Evolutionary conservation across 257 asterid genomes (phyloP).

Genomic region (Solanum neorickii): DNA sequence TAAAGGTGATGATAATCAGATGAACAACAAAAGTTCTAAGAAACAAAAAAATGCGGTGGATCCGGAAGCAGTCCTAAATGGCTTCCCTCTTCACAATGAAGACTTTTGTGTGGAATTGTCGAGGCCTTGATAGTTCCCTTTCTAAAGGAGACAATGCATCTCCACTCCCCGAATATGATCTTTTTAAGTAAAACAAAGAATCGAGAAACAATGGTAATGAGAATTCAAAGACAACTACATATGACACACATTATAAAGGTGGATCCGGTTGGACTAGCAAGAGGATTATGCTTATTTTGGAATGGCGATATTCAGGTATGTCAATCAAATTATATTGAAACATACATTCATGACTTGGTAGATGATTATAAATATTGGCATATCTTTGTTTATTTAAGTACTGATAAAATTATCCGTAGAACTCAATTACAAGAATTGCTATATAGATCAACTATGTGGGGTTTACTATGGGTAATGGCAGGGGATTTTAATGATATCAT

Average conservation of each 20-base stretch:
- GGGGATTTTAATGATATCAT: neutral
- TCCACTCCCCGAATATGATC: too few relatives aligned
- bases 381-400: too few relatives aligned
- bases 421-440: neutral
- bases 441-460: neutral
- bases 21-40: too few relatives aligned
- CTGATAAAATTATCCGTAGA: neutral
- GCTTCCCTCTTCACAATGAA: too few relatives aligned
- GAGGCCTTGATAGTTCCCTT: too few relatives aligned
- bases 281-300: neutral
- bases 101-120: too few relatives aligned
- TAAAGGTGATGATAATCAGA: too few relatives aligned
- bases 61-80: too few relatives aligned
- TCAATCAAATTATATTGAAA: neutral
- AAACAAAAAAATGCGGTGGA: too few relatives aligned
- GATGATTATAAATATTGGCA: neutral
- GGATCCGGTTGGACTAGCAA: neutral
- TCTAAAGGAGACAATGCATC: too few relatives aligned
- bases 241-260: neutral
- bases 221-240: neutral
- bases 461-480: neutral
- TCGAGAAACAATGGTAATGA: neutral
- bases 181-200: too few relatives aligned
- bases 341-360: neutral
- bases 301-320: neutral